Conservation (phyloP, 176 grass and related monocot species). For the Paspalum notatum region DNA sequence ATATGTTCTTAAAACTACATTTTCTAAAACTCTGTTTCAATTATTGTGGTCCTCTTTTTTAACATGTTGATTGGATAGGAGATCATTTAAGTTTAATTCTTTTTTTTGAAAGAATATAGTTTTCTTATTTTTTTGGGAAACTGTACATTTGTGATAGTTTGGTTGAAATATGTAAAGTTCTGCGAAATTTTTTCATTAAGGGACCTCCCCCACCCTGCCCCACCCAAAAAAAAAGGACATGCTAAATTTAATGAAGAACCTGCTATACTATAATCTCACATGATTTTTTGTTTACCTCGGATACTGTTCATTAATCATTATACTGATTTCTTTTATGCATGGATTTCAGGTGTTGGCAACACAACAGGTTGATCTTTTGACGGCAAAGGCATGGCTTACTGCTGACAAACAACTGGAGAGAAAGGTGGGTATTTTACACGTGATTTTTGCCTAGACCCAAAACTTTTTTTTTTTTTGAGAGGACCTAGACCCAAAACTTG, state of each 20-base stretch:
- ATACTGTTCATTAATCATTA: not conserved
- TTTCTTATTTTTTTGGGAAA: not conserved
- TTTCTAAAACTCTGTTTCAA: not conserved
- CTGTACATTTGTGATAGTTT: not conserved
- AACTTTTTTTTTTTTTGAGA: not conserved
- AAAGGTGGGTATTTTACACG: constrained; percentile 65
- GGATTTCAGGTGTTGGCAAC: constrained; percentile 63
- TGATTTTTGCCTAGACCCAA: not conserved
- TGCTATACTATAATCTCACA: too few relatives aligned
- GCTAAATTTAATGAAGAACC: too few relatives aligned
- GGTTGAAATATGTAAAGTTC: not conserved
- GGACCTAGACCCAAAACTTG: constrained; percentile 2
- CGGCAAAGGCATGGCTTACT: constrained; percentile 83
- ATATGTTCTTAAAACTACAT: not conserved
- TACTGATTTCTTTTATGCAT: constrained; percentile 23
- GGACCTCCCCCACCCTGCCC: too few relatives aligned
- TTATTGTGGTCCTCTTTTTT: not conserved
- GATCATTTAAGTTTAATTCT: not conserved
- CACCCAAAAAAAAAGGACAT: too few relatives aligned
- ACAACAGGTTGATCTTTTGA: constrained; percentile 81
- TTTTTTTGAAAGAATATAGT: not conserved
- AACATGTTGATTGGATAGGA: not conserved
- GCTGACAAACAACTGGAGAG: constrained; percentile 73
- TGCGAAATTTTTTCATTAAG: not conserved
- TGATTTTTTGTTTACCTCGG: not conserved